Conservation (phyloP, 2,329 filamentous ascomycete genomes). For the Nigrospora oryzae region DNA sequence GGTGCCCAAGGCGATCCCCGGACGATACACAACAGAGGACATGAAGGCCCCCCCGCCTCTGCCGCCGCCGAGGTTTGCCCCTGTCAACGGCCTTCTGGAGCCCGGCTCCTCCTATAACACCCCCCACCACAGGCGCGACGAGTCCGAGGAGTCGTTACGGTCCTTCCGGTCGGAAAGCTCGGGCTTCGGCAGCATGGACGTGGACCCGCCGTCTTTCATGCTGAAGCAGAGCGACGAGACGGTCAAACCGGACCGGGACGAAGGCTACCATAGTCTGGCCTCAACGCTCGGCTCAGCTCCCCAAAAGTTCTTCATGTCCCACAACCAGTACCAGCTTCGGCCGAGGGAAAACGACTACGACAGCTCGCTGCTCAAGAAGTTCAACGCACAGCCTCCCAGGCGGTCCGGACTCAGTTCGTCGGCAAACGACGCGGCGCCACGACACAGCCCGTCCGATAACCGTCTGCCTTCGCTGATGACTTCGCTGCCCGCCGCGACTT, state of each 20-base stretch:
- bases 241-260: conserved; percentile 14
- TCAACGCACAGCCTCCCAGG: conserved; percentile 37
- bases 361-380: conserved; percentile 44
- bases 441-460: conserved; percentile 27
- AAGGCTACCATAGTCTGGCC: conserved; percentile 23
- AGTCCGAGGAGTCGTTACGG: neutral
- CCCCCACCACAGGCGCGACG: neutral
- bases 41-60: conserved; percentile 23
- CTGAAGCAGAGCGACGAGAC: conserved; percentile 10
- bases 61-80: conserved; percentile 23
- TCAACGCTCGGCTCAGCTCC: conserved; percentile 25
- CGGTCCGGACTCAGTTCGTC: conserved; percentile 35
- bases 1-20: conserved; percentile 29
- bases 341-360: conserved; percentile 34
- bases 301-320: conserved; percentile 39
- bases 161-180: neutral
- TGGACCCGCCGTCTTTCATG: conserved; percentile 11
- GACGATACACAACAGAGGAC: conserved; percentile 26
- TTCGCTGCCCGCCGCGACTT: conserved; percentile 22
- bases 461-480: conserved; percentile 23
- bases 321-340: conserved; percentile 39
- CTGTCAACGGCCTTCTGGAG: conserved; percentile 13
- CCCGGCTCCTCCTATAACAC: conserved; percentile 1
- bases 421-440: conserved; percentile 26
- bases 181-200: conserved; percentile 17